Conservation (phyloP, 306 rosid species). For the Ammopiptanthus mongolicus region DNA sequence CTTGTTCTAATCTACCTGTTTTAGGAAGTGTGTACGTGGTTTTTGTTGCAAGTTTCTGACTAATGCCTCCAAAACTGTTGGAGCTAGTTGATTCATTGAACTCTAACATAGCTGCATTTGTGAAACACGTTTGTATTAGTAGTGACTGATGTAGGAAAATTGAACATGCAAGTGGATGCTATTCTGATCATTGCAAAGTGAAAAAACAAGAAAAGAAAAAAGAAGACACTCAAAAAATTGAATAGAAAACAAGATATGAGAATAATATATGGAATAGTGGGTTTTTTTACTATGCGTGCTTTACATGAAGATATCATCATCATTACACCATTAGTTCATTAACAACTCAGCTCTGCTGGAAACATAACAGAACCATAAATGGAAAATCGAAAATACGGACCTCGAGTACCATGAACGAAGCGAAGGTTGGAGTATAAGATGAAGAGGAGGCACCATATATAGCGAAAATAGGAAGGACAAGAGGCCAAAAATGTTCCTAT, state of each 20-base stretch:
- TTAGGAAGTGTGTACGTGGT: conserved; percentile 31
- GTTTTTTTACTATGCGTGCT: too few relatives aligned
- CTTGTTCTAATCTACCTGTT: conserved; percentile 38
- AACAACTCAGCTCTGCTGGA: too few relatives aligned
- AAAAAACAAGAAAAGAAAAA: background rate
- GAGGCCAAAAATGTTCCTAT: conserved; percentile 45
- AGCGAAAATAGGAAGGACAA: conserved; percentile 63
- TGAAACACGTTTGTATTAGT: conserved; percentile 28
- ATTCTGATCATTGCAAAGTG: conserved; percentile 20
- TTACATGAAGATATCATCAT: too few relatives aligned
- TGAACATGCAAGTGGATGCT: conserved; percentile 22
- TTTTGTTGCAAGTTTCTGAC: conserved; percentile 26
- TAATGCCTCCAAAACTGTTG: conserved; percentile 15
- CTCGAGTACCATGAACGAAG: conserved; percentile 54
- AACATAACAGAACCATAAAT: too few relatives aligned
- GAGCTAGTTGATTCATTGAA: conserved; percentile 35
- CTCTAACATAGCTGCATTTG: conserved; percentile 37
- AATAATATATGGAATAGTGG: background rate
- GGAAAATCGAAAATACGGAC: conserved; percentile 1
- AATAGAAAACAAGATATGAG: background rate
- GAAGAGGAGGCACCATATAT: conserved; percentile 59
- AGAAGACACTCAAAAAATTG: background rate
- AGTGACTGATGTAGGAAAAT: conserved; percentile 19
- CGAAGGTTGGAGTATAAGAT: conserved; percentile 51
- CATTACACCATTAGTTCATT: too few relatives aligned